phyloP scores from a whole-genome alignment of 306 rosid genomes.

The Cucurbita ficifolia region DNA sequence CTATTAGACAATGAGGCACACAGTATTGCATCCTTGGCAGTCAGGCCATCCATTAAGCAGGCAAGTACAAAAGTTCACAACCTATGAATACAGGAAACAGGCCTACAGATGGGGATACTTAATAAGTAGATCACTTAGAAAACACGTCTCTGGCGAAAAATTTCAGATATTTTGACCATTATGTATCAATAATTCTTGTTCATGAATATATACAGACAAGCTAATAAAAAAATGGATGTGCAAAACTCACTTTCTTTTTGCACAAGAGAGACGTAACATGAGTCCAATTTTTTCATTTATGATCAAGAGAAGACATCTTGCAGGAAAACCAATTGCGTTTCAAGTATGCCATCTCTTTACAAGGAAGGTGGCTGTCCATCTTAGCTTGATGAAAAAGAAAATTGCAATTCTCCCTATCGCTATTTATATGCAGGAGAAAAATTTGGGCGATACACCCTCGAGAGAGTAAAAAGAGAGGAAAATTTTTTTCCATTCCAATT shows the following conservation, averaged over 20 bases:
- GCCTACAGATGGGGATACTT: background rate
- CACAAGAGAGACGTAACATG: constrained; percentile 1
- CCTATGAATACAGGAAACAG: background rate
- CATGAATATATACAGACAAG: constrained; percentile 1
- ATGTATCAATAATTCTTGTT: background rate
- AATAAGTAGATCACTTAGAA: background rate
- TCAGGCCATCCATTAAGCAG: background rate
- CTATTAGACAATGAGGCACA: background rate
- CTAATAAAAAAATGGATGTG: background rate
- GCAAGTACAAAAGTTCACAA: background rate
- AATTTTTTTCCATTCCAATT: background rate
- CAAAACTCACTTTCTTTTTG: background rate
- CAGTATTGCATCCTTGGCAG: background rate
- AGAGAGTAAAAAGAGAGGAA: background rate
- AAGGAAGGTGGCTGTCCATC: constrained; percentile 18
- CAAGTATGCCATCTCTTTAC: constrained; percentile 36
- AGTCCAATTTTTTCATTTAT: constrained; percentile 2
- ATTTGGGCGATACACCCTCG: constrained; percentile 11
- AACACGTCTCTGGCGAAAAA: background rate
- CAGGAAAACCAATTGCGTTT: constrained; percentile 24
- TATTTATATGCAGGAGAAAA: constrained; percentile 10
- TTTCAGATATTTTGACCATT: background rate
- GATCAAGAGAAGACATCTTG: background rate
- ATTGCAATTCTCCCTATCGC: constrained; percentile 16
- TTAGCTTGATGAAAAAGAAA: constrained; percentile 30